Evolutionary conservation across 495 filamentous ascomycete genomes (phyloP).

Genomic region (Pseudoneurospora amorphoporcata): DNA sequence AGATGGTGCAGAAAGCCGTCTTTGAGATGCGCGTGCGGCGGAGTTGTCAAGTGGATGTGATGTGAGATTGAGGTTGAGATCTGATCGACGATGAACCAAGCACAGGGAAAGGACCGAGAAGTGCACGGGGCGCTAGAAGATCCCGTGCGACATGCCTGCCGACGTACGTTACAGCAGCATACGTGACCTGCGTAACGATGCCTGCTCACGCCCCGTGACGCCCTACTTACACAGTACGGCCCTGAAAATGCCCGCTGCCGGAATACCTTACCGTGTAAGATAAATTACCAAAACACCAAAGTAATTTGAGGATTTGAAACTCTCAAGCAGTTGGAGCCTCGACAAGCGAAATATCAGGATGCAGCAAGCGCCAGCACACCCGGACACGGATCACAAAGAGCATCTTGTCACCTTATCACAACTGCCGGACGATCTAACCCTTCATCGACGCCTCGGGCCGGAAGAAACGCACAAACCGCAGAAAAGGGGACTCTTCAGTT

Average conservation of each 20-base stretch:
- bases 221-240: not conserved
- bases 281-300: not conserved
- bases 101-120: not conserved
- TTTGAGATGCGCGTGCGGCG: not conserved
- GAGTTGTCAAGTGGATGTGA: not conserved
- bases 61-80: not conserved
- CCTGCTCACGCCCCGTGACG: not conserved
- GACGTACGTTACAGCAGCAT: not conserved
- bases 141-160: not conserved
- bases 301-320: not conserved
- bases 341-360: not conserved
- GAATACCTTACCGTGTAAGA: not conserved
- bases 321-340: not conserved
- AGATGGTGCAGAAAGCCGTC: not conserved
- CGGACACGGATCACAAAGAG: not conserved
- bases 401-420: not conserved
- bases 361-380: not conserved
- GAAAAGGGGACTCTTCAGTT: not conserved
- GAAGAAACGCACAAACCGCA: not conserved
- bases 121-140: not conserved
- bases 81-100: not conserved
- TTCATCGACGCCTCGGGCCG: not conserved
- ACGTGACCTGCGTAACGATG: not conserved
- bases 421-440: not conserved
- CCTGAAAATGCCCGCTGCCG: not conserved